phyloP scores from a whole-genome alignment of 2,329 filamentous ascomycete species.

The Westerdykella ornata region DNA sequence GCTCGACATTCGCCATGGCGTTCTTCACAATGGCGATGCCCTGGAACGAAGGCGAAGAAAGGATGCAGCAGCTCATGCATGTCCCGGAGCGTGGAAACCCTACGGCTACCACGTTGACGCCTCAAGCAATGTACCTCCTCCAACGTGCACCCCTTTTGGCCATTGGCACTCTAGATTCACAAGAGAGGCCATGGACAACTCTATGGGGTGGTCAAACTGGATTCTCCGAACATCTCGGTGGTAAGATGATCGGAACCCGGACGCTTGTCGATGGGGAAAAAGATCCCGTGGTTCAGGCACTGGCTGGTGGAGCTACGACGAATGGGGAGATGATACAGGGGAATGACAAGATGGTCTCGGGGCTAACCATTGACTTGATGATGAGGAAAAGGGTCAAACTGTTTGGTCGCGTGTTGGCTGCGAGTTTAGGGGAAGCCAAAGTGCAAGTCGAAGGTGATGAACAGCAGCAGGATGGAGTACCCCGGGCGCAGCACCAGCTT shows the following conservation, averaged over 20 bases:
- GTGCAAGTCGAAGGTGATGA: constrained; percentile 24
- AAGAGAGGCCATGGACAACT: constrained; percentile 66
- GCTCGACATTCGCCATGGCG: constrained; percentile 26
- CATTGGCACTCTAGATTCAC: constrained; percentile 61
- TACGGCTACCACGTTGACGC: constrained; percentile 57
- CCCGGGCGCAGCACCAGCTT: constrained; percentile 33
- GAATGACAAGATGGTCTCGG: constrained; percentile 52
- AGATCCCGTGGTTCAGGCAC: constrained; percentile 63
- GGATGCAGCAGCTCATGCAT: constrained; percentile 57
- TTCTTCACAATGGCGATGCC: constrained; percentile 42
- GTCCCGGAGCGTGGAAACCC: constrained; percentile 59
- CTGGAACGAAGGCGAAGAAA: constrained; percentile 62
- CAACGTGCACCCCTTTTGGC: constrained; percentile 61
- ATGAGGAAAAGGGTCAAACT: constrained; percentile 67
- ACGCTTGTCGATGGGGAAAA: constrained; percentile 53
- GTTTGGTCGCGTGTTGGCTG: constrained; percentile 61
- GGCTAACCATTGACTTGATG: constrained; percentile 57
- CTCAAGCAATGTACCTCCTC: constrained; percentile 55
- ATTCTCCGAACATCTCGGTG: constrained; percentile 58
- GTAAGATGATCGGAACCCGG: constrained; percentile 57
- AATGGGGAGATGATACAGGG: constrained; percentile 41
- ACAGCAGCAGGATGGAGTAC: constrained; percentile 9
- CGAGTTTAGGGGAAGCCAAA: constrained; percentile 43
- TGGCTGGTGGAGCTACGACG: constrained; percentile 46
- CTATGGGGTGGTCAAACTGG: constrained; percentile 69